Evolutionary conservation across 176 grass and related monocot genomes (phyloP), one percentile per base, ranked within the genome.

Genomic region (Lolium multiflorum): DNA sequence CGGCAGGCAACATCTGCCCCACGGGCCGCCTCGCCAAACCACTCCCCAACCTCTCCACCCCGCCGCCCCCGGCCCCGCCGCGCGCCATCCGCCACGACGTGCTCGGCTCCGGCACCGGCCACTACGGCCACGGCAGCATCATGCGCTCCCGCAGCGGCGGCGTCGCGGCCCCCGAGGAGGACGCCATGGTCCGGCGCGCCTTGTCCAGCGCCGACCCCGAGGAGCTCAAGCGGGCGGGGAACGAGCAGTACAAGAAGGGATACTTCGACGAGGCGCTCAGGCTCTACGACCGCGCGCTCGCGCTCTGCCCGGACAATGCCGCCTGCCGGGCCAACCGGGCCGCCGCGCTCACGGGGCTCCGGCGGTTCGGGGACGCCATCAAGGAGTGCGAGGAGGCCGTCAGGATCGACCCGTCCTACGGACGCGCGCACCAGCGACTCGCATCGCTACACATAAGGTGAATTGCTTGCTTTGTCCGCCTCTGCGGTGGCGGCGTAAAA

Each of bases 121-220:
- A 99, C 87, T 99, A 99, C 73, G 97, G 97, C 38, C 94, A 99
- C 78, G 97, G 97, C 0, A 99, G 89, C 90, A 96, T 99, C 84
- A 86, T 99, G 17, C 86, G 92, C 50, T 93, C 84, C 3, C 93
- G 96, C 20, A 76, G 43, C 41, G 79, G 64, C 76, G 59, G 50
- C 64, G 59, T 66, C 4, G 55, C 21, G 3, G 21, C 43, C 11
- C 74, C 52, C 58, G 94, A 89, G 22, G 90, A 90, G 55, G 90
- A 92, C 44, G 88, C 90, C 35, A 3, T 66, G 18, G 77, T 94
- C 80, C 88, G 90, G 69, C 88, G 92, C 22, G 92, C 87, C 37
- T 70, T 91, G 92, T 55, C 74, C 22, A 92, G 84, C 43, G 84
- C 82, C 76, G 97, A 99, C 91, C 90, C 89, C 66, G 94, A 94